Percentiles rank a stretch among this genome's conserved stretches.
phyloP scores from a whole-genome alignment of 805 yeast species.

The Yarrowia deformans region DNA sequence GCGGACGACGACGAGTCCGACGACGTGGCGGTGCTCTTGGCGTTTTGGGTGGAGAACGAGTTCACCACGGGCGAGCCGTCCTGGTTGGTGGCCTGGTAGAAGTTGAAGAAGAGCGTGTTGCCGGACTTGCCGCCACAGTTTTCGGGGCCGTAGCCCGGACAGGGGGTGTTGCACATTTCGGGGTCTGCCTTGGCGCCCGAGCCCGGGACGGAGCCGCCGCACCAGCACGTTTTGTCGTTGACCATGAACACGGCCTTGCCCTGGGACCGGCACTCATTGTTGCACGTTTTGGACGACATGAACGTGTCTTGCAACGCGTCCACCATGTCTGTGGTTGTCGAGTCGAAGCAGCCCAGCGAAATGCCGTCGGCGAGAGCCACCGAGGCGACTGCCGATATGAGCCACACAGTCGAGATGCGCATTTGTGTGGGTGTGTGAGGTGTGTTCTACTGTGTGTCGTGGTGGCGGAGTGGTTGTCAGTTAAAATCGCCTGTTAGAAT shows the following conservation, averaged over 20 bases:
- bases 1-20: conserved; percentile 39
- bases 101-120: conserved; percentile 44
- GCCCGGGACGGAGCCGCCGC: conserved; percentile 61
- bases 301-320: not conserved
- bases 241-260: conserved; percentile 22
- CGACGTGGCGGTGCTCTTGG: conserved; percentile 39
- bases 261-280: conserved; percentile 3
- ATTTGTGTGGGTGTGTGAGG: not conserved
- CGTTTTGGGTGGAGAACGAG: conserved; percentile 2
- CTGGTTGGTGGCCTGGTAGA: conserved; percentile 40
- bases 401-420: conserved; percentile 18
- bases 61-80: conserved; percentile 24
- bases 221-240: conserved; percentile 66
- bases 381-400: conserved; percentile 2
- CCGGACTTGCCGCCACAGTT: conserved; percentile 66
- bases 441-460: too few relatives aligned
- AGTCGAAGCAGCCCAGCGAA: conserved; percentile 24
- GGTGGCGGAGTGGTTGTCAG: not conserved
- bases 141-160: conserved; percentile 69
- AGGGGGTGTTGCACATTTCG: conserved; percentile 55
- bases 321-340: conserved; percentile 15
- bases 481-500: too few relatives aligned
- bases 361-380: conserved; percentile 30
- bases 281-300: conserved; percentile 32
- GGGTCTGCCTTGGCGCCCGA: conserved; percentile 49